These are phyloP conservation scores for Yamadazyma spencermartinsiae DNA, from an alignment of 1,139 yeast species.

Conservation along the genomic window DNA sequence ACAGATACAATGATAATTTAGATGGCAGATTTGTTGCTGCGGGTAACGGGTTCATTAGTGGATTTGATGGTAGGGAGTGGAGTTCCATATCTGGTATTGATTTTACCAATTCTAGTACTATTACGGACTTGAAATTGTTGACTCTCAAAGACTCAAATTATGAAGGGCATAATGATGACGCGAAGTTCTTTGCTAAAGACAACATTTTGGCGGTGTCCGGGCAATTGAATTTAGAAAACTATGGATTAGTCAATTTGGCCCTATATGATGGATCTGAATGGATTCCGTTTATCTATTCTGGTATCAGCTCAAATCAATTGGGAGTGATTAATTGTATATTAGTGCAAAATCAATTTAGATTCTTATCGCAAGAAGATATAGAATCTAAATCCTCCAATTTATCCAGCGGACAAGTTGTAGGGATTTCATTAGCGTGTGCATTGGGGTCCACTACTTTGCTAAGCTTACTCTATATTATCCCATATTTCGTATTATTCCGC, in stretches of 20 bases:
- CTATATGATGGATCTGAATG: slow-evolving; percentile 68
- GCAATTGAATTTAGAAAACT: slow-evolving; percentile 44
- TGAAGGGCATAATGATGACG: slow-evolving; percentile 26
- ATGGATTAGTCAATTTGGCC: slow-evolving; percentile 68
- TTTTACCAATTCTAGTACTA: slow-evolving; percentile 25
- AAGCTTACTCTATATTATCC: slow-evolving; percentile 61
- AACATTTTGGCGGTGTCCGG: slow-evolving; percentile 67
- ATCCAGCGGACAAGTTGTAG: slow-evolving; percentile 74
- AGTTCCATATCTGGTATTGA: slow-evolving; percentile 33
- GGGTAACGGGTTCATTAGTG: slow-evolving; percentile 52
- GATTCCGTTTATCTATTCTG: slow-evolving; percentile 61
- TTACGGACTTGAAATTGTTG: slow-evolving; percentile 45
- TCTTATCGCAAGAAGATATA: slow-evolving; percentile 41
- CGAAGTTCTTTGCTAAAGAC: slow-evolving; percentile 39
- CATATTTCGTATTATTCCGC: slow-evolving; percentile 50
- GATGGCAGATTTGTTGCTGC: slow-evolving; percentile 54
- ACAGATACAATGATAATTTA: slow-evolving; percentile 31
- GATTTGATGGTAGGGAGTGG: slow-evolving; percentile 54
- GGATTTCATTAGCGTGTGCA: slow-evolving; percentile 86
- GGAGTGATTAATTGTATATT: slow-evolving; percentile 38
- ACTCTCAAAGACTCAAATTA: slow-evolving; percentile 30
- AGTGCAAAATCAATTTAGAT: slow-evolving; percentile 37
- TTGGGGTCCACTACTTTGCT: slow-evolving; percentile 73
- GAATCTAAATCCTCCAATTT: slow-evolving; percentile 20
- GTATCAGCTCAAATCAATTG: slow-evolving; percentile 20